Evolutionary conservation across 371 early-diverging fungal species (phyloP).

Genomic region (Blakeslea trispora): DNA sequence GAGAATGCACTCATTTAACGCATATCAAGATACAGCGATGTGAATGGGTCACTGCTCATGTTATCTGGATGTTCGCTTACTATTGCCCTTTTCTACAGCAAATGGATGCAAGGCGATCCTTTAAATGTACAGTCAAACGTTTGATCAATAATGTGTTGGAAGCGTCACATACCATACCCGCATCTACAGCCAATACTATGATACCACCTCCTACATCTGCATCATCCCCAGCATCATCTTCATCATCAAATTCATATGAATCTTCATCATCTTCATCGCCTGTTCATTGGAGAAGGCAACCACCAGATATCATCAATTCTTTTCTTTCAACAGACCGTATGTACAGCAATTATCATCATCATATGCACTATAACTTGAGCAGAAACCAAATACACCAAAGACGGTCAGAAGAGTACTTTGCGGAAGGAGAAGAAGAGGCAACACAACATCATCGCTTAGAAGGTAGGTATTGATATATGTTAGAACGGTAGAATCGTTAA

Average conservation of each 20-base stretch:
- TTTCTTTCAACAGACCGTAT: no score
- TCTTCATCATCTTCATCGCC: background rate
- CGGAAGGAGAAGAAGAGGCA: no score
- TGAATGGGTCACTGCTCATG: slow-evolving; percentile 60
- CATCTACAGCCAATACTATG: background rate
- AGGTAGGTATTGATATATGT: no score
- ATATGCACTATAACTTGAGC: no score
- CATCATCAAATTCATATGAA: background rate
- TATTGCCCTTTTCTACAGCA: slow-evolving; percentile 40
- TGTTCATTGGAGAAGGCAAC: no score
- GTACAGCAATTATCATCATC: no score
- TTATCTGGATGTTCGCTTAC: slow-evolving; percentile 47
- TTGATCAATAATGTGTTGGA: slow-evolving; percentile 27
- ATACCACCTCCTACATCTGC: background rate
- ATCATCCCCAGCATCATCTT: no score
- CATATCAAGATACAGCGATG: slow-evolving; percentile 55
- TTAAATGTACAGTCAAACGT: slow-evolving; percentile 43
- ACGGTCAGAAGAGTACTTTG: no score
- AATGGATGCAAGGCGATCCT: slow-evolving; percentile 51
- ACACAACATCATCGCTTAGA: no score
- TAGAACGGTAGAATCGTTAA: no score
- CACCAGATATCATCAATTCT: no score
- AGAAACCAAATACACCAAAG: no score
- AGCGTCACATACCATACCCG: background rate
- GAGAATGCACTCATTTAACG: slow-evolving; percentile 47